Evolutionary conservation across 495 filamentous ascomycete species (phyloP).

Genomic region (Hamigera avellanea): DNA sequence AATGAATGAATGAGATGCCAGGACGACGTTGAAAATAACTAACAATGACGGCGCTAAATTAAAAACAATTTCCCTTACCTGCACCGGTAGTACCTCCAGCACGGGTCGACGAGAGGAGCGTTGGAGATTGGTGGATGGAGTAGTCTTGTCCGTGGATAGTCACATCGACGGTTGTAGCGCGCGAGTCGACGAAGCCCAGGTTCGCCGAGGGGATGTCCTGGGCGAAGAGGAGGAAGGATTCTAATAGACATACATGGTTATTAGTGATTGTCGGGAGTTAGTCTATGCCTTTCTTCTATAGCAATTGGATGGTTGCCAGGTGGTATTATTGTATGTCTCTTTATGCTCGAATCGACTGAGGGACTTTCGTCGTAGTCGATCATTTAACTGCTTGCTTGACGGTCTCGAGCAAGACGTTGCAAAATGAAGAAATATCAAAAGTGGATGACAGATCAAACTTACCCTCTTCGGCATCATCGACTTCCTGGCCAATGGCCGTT

Average conservation of each 20-base stretch:
- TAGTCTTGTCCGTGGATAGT: constrained; percentile 58
- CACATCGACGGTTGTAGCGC: constrained; percentile 52
- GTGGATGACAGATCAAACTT: constrained; percentile 22
- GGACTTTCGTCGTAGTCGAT: no score
- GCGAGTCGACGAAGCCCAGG: constrained; percentile 75
- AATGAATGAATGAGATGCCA: no score
- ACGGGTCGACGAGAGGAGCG: constrained; percentile 63
- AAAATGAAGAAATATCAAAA: no score
- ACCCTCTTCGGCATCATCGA: constrained; percentile 57
- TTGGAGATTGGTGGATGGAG: constrained; percentile 75
- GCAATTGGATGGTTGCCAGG: no score
- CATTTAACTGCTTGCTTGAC: no score
- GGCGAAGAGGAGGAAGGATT: constrained; percentile 78
- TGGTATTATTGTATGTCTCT: no score
- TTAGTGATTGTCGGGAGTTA: not conserved
- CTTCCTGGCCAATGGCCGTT: constrained; percentile 21
- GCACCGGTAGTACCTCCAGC: constrained; percentile 84
- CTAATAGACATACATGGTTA: constrained; percentile 27
- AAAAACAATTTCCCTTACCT: constrained; percentile 30
- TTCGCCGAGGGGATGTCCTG: constrained; percentile 61
- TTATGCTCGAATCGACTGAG: no score
- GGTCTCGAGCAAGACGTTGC: no score
- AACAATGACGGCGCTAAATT: no score
- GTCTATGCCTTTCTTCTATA: not conserved
- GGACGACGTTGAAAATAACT: no score